Base-by-base conservation (phyloP, 208 protist genomes). In the Trypanosoma cruzi region DNA sequence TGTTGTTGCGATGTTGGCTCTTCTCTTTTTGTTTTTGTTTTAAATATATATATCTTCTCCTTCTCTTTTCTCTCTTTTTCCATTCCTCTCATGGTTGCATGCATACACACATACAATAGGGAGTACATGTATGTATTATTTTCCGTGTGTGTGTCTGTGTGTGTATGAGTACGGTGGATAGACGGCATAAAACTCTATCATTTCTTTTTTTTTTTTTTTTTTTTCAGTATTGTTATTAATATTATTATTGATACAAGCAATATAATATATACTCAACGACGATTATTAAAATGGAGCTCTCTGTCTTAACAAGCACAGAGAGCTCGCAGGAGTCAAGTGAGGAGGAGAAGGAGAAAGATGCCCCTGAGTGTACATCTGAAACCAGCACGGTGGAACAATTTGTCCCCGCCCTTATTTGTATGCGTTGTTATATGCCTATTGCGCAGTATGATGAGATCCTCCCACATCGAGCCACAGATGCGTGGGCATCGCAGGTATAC, bases 401-500 rank as follows among this genome's bases (percentile, higher is more conserved):
- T 18, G 56, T 79, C 16, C 52, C 62, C 14, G 80, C 79, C 2
- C 66, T 92, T 18, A 77, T 90, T 29, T 92, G 89, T 60, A 79
- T 64, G 20, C 40, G 31, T 44, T 93, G 89, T 52, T 72, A 70
- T 10, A 75, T 53, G 32, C 86, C 86, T 2, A 71, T 92, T 56
- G 68, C 73, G 4, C 69, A 69, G 18, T 57, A 69, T 40, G 60
- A 76, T 42, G 85, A 91, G 29, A 81, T 95, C 42, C 57, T 91
- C 20, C 50, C 59, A 16, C 66, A 79, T 13, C 77, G 77, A 34
- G 82, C 64, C 13, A 26, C 60, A 7, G 56, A 71, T 7, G 74
- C 66, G 1, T 90, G 85, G 79, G 50, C 36, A 42, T 53, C 73
- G 16, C 85, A 95, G n/a, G 86, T 89, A 14, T 95, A 87, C 74